These are phyloP conservation scores for Colletotrichum abscissum DNA, from an alignment of 2,329 filamentous ascomycete genomes.

Conservation along the genomic window DNA sequence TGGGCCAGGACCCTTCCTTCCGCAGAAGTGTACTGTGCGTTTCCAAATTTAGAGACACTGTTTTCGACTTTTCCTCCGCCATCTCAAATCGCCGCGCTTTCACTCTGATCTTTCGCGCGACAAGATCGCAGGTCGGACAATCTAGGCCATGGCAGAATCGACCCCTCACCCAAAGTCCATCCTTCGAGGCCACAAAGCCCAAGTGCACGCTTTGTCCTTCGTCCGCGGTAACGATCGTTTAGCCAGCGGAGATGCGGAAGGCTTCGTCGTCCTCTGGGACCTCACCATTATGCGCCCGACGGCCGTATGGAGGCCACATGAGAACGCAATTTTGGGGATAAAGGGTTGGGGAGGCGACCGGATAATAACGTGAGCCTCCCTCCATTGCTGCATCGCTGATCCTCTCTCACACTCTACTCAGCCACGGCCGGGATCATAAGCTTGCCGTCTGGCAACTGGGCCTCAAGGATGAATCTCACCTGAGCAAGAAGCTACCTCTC, in stretches of 20 bases:
- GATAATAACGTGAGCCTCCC: conserved; percentile 80
- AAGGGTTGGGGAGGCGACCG: conserved; percentile 77
- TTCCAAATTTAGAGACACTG: not conserved
- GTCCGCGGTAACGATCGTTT: conserved; percentile 79
- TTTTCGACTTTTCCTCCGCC: not conserved
- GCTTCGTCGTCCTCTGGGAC: conserved; percentile 89
- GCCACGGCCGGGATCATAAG: conserved; percentile 90
- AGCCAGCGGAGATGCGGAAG: conserved; percentile 88
- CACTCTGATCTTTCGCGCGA: not conserved
- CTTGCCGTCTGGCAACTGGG: conserved; percentile 86
- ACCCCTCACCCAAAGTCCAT: conserved; percentile 67
- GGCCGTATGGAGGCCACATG: conserved; percentile 89
- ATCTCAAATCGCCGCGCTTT: not conserved
- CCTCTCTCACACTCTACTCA: conserved; percentile 48
- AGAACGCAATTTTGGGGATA: conserved; percentile 80
- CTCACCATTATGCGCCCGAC: conserved; percentile 82
- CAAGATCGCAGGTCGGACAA: not conserved
- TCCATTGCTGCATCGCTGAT: not conserved
- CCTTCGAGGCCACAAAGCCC: conserved; percentile 84
- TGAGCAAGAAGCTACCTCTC: conserved; percentile 78
- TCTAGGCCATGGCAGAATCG: conserved; percentile 40
- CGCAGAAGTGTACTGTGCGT: not conserved
- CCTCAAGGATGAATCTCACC: conserved; percentile 66
- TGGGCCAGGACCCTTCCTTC: too few relatives aligned
- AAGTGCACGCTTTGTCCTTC: conserved; percentile 83